Evolutionary conservation across 2,329 filamentous ascomycete genomes (phyloP), one percentile per base, ranked within the genome.

Genomic region (Neonectria sp.): DNA sequence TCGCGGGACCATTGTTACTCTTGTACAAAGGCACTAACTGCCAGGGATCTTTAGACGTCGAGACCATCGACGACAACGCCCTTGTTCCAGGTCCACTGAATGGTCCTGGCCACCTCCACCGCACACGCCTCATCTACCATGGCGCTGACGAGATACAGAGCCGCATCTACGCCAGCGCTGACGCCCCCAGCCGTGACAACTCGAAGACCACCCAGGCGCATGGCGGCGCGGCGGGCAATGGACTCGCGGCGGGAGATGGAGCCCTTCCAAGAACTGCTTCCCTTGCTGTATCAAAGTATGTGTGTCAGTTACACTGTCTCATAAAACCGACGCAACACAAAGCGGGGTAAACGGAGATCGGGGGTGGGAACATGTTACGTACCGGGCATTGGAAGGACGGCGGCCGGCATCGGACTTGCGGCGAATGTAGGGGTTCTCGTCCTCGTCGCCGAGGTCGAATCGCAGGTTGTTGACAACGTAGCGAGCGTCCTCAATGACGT

Each of bases 391-490:
- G 53, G 89, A 89, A 53, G 89, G 87, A 68, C 89, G 88, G 71
- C 88, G 85, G 55, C 86, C 89, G 69, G 86, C 85, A 73, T 93
- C 91, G 65, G 90, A 89, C 86, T 92, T 93, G 84, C 89, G 90
- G 76, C 93, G 88, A 79, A 96, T 91, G 82, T 95, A 95, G 35
- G 93, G 93, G 81, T 94, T 95, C 81, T 95, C 91, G 69, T 95
- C 92, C 77, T 93, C 90, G 77, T 95, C 90, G 68, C 92, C 92
- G 73, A 96, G 85, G 75, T 96, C 93, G 80, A 95, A 97, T 74
- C 94, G 92, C 67, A 95, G 91, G 82, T 97, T 96, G 86, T 97
- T 97, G 80, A 97, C 94, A 24, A 97, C 93, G 79, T 96, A 97
- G 77, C 93, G 89, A 77, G 88, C 87, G 71, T 93, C 91, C 77